Conservation (phyloP, 2,329 filamentous ascomycete species). For the Catunica adiposa region DNA sequence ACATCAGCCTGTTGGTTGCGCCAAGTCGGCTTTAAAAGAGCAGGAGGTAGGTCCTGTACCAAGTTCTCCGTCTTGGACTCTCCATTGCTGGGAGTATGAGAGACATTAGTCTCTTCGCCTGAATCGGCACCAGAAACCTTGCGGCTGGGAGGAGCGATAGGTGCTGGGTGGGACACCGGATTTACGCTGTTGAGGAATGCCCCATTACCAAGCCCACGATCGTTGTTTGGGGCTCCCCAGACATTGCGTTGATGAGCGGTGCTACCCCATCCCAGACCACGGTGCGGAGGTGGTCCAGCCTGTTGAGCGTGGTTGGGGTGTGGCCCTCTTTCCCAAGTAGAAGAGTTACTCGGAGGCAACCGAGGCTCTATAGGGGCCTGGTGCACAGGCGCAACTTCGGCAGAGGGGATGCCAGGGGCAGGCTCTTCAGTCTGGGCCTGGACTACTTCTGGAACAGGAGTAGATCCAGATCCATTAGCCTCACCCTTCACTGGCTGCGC, state of each 20-base stretch:
- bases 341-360: too few species aligned
- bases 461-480: background rate
- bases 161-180: slow-evolving; percentile 29
- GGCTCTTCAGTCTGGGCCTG: slow-evolving; percentile 2
- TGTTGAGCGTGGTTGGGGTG: background rate
- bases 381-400: background rate
- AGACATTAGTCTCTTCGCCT: background rate
- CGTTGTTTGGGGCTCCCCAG: slow-evolving; percentile 58
- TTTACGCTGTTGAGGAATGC: slow-evolving; percentile 42
- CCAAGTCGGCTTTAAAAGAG: slow-evolving; percentile 12
- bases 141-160: slow-evolving; percentile 25
- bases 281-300: slow-evolving; percentile 10
- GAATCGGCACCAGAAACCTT: background rate
- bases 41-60: slow-evolving; percentile 3
- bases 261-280: slow-evolving; percentile 26
- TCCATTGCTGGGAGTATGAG: too few species aligned
- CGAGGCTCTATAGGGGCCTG: background rate
- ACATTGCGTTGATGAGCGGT: slow-evolving; percentile 40
- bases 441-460: slow-evolving; percentile 1
- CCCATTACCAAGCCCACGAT: slow-evolving; percentile 59
- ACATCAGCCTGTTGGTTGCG: background rate
- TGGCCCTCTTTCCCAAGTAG: background rate
- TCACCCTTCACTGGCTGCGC: background rate
- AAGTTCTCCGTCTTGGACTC: background rate
- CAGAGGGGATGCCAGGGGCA: background rate